Percentiles rank a stretch among this genome's conserved stretches.
Conservation (phyloP, 169 alveolate species). For the Plasmodium knowlesi region DNA sequence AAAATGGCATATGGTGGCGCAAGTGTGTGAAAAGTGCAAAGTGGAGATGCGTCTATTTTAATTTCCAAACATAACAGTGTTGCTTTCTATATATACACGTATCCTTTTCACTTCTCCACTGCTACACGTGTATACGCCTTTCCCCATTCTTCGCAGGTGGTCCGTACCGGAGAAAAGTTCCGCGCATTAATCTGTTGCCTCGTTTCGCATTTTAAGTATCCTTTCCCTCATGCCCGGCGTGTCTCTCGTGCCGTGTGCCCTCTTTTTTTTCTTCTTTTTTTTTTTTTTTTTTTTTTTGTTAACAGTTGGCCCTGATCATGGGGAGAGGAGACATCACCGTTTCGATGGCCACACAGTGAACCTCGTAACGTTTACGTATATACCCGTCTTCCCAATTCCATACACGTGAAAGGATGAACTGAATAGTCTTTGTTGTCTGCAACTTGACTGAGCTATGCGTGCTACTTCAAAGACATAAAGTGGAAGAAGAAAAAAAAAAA, state of each 20-base stretch:
- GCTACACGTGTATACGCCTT: not conserved
- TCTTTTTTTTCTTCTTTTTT: no score
- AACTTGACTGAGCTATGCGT: not conserved
- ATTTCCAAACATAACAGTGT: not conserved
- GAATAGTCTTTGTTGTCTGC: not conserved
- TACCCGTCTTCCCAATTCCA: not conserved
- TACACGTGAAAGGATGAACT: not conserved
- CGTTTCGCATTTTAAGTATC: not conserved
- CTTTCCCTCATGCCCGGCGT: not conserved
- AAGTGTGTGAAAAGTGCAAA: not conserved
- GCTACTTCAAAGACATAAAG: not conserved
- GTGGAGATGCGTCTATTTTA: not conserved
- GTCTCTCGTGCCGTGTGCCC: not conserved
- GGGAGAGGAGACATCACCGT: not conserved
- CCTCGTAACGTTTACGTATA: not conserved
- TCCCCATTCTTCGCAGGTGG: conserved; percentile 24
- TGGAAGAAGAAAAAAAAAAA: not conserved
- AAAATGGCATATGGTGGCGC: not conserved
- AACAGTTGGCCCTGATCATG: not conserved
- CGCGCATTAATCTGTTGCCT: not conserved
- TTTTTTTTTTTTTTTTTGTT: not conserved
- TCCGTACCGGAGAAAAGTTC: conserved; percentile 24
- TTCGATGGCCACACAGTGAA: not conserved
- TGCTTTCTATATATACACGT: not conserved
- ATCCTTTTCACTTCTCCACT: not conserved